A percentile compares a stretch with the other conserved stretches of the same genome.
These are phyloP conservation scores for Debaryomyces udenii DNA, from an alignment of 1,139 yeast species.

Conservation along the genomic window DNA sequence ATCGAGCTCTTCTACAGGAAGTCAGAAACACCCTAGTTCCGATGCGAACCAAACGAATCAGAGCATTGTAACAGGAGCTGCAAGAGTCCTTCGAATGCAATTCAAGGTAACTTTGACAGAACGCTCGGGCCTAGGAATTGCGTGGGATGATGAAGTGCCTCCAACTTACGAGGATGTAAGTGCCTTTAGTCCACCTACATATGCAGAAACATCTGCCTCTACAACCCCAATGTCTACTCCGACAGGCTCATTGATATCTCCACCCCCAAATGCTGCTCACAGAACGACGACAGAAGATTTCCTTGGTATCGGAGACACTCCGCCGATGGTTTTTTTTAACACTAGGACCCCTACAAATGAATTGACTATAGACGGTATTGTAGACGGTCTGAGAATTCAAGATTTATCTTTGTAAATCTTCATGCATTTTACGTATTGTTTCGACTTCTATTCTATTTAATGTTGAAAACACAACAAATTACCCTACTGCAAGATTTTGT, in stretches of 20 bases:
- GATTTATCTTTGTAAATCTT: constrained; percentile 27
- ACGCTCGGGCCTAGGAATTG: constrained; percentile 91
- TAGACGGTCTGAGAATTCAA: constrained; percentile 37
- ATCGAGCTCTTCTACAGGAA: constrained; percentile 19
- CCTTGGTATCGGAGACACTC: constrained; percentile 50
- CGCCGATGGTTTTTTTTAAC: constrained; percentile 26
- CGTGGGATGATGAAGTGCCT: constrained; percentile 99
- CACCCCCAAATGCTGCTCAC: constrained; percentile 19
- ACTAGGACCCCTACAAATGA: constrained; percentile 18
- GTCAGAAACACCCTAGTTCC: constrained; percentile 7
- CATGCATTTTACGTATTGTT: too few species aligned
- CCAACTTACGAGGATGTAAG: constrained; percentile 89
- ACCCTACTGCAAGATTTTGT: too few species aligned
- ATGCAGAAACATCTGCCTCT: constrained; percentile 39
- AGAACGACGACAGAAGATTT: constrained; percentile 42
- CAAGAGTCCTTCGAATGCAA: constrained; percentile 93
- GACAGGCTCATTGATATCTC: constrained; percentile 14
- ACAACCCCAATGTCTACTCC: constrained; percentile 29
- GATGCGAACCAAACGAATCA: constrained; percentile 18
- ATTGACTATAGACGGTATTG: constrained; percentile 28
- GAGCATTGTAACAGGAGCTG: constrained; percentile 91
- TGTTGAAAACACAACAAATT: too few species aligned
- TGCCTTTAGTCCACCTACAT: constrained; percentile 84
- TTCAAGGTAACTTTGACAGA: constrained; percentile 81
- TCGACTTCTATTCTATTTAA: too few species aligned